Conservation (phyloP, 2,329 filamentous ascomycete genomes). For the Talaromyces sp. region DNA sequence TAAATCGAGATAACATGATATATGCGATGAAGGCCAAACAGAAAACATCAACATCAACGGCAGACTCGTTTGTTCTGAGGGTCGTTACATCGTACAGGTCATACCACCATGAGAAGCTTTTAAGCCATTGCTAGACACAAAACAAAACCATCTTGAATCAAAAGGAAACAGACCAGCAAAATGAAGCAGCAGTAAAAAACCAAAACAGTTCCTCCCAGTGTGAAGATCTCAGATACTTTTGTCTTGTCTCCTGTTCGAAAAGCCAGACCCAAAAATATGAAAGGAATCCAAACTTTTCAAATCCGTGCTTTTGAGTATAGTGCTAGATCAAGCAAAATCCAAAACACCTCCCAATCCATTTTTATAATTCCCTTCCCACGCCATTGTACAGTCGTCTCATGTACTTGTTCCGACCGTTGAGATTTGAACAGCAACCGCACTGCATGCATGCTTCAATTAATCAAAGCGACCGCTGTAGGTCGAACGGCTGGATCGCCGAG, state of each 20-base stretch:
- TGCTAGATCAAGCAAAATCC: conserved; percentile 10
- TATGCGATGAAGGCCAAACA: conserved; percentile 12
- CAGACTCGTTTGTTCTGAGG: conserved; percentile 26
- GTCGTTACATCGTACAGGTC: conserved; percentile 37
- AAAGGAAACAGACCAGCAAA: conserved; percentile 8
- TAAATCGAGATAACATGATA: conserved; percentile 16
- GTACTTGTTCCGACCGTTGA: background rate
- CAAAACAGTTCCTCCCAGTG: conserved; percentile 23
- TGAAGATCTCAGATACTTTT: conserved; percentile 16
- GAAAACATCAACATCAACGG: conserved; percentile 13
- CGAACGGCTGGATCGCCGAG: conserved; percentile 38
- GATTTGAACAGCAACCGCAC: background rate
- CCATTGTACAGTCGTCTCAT: background rate
- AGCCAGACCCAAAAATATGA: conserved; percentile 20
- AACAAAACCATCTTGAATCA: conserved; percentile 15
- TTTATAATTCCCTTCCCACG: background rate
- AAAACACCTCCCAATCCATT: conserved; percentile 10
- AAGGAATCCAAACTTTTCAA: conserved; percentile 17
- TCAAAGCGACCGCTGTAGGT: conserved; percentile 31
- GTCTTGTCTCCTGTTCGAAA: conserved; percentile 16
- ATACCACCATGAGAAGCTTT: conserved; percentile 27
- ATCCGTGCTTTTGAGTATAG: conserved; percentile 8
- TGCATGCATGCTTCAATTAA: conserved; percentile 12
- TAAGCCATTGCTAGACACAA: conserved; percentile 13
- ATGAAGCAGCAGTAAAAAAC: conserved; percentile 19